These are phyloP conservation scores for Codiaeum variegatum DNA, from an alignment of 441 rosid species.

Conservation along the genomic window DNA sequence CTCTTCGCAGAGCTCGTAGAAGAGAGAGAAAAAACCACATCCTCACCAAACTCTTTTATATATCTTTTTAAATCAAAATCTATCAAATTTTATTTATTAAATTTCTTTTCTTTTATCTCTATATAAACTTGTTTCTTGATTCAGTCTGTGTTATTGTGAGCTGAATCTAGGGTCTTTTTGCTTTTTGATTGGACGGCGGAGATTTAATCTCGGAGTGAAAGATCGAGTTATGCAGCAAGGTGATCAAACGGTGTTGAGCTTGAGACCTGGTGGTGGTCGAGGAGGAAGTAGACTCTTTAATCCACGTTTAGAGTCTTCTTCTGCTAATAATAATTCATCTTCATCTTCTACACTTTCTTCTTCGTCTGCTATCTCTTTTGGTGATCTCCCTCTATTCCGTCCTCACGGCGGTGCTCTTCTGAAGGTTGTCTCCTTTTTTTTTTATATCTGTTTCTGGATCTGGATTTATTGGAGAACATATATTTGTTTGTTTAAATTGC, in stretches of 20 bases:
- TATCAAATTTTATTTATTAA: background rate
- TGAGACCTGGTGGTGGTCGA: slow-evolving; percentile 91
- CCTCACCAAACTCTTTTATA: slow-evolving; percentile 17
- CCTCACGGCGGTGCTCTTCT: slow-evolving; percentile 58
- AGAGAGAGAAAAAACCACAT: slow-evolving; percentile 45
- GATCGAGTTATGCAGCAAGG: slow-evolving; percentile 95
- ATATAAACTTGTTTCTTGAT: slow-evolving; percentile 19
- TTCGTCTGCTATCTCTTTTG: slow-evolving; percentile 49
- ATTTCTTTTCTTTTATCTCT: background rate
- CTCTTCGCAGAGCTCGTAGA: slow-evolving; percentile 30
- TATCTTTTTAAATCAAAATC: background rate
- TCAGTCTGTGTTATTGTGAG: slow-evolving; percentile 22
- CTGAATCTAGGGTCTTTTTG: slow-evolving; percentile 18
- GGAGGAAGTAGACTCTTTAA: slow-evolving; percentile 65
- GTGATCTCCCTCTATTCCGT: slow-evolving; percentile 72
- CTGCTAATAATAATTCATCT: slow-evolving; percentile 27
- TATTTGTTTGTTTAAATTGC: background rate
- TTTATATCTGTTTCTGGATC: slow-evolving; percentile 21
- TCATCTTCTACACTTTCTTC: slow-evolving; percentile 31
- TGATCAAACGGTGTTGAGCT: slow-evolving; percentile 86
- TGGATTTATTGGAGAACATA: background rate
- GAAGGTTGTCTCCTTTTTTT: slow-evolving; percentile 14
- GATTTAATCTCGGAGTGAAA: slow-evolving; percentile 33
- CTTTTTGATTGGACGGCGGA: slow-evolving; percentile 28
- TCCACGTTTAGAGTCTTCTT: slow-evolving; percentile 42